A percentile compares a stretch with the other conserved stretches of the same genome.
Conservation (phyloP, 495 filamentous ascomycete species). For the Xylaria flabelliformis region DNA sequence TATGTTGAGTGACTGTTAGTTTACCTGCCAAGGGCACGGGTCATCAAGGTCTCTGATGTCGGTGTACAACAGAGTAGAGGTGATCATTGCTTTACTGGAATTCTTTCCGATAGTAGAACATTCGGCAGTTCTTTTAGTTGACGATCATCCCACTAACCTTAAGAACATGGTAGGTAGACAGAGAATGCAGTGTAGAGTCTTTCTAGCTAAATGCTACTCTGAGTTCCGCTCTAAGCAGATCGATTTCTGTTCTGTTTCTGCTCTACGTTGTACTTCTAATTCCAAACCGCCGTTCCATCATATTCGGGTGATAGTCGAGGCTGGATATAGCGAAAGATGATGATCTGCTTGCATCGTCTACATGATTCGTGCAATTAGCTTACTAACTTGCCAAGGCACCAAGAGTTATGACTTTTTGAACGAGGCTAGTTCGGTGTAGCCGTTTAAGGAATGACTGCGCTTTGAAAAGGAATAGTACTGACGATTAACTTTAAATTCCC, state of each 20-base stretch:
- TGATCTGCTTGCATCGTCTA: constrained; percentile 11
- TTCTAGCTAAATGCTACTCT: not conserved
- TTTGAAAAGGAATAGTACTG: constrained; percentile 13
- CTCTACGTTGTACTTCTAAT: not conserved
- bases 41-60: not conserved
- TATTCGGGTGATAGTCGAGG: not conserved
- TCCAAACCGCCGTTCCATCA: not conserved
- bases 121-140: constrained; percentile 19
- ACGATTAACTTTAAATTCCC: constrained; percentile 10
- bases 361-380: constrained; percentile 20
- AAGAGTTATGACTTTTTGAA: not conserved
- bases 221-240: not conserved
- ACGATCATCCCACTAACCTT: not conserved
- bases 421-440: not conserved
- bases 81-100: constrained; percentile 17
- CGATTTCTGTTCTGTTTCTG: not conserved
- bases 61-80: not conserved
- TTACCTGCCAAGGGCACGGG: not conserved
- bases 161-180: not conserved
- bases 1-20: not conserved
- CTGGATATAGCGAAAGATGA: constrained; percentile 8
- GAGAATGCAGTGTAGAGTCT: not conserved
- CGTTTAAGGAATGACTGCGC: not conserved
- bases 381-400: constrained; percentile 2
- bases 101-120: not conserved